Percentiles rank a stretch among this genome's conserved stretches.
phyloP scores from a whole-genome alignment of 306 rosid genomes.

The Citrullus amarus region DNA sequence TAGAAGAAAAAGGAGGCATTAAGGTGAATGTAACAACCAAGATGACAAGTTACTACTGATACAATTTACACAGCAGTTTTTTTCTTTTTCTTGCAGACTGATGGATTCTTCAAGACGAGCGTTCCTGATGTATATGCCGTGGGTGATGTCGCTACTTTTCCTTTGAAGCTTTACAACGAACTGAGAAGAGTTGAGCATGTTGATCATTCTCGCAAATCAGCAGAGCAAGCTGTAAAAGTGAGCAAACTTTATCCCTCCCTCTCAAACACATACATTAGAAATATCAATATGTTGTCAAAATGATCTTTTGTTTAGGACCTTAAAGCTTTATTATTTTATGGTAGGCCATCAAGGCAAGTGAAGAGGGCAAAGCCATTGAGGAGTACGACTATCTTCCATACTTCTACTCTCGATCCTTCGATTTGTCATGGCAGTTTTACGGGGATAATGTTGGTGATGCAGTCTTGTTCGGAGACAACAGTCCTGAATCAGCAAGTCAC shows the following conservation, averaged over 20 bases:
- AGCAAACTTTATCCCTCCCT: background rate
- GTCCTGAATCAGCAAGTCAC: slow-evolving; percentile 46
- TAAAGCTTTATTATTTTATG: background rate
- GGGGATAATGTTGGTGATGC: slow-evolving; percentile 93
- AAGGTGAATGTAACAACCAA: slow-evolving; percentile 33
- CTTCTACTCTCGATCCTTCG: slow-evolving; percentile 92
- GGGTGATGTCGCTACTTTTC: slow-evolving; percentile 97
- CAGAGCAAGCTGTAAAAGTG: slow-evolving; percentile 93
- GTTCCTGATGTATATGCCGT: slow-evolving; percentile 80
- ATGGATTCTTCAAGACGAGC: slow-evolving; percentile 67
- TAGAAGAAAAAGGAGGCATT: slow-evolving; percentile 88
- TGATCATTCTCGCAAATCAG: slow-evolving; percentile 93
- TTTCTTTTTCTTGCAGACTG: slow-evolving; percentile 50
- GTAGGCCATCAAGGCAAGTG: slow-evolving; percentile 79
- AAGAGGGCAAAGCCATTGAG: slow-evolving; percentile 54
- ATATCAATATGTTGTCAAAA: background rate
- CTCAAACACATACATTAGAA: background rate
- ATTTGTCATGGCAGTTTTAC: slow-evolving; percentile 85
- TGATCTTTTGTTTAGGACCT: background rate
- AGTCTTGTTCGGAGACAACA: slow-evolving; percentile 73
- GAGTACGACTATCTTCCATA: slow-evolving; percentile 90
- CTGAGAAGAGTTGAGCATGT: slow-evolving; percentile 92
- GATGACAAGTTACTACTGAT: background rate
- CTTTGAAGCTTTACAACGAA: slow-evolving; percentile 71
- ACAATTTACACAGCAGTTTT: background rate